phyloP scores from a whole-genome alignment of 2,329 filamentous ascomycete species.

The Trichophyton rubrum region DNA sequence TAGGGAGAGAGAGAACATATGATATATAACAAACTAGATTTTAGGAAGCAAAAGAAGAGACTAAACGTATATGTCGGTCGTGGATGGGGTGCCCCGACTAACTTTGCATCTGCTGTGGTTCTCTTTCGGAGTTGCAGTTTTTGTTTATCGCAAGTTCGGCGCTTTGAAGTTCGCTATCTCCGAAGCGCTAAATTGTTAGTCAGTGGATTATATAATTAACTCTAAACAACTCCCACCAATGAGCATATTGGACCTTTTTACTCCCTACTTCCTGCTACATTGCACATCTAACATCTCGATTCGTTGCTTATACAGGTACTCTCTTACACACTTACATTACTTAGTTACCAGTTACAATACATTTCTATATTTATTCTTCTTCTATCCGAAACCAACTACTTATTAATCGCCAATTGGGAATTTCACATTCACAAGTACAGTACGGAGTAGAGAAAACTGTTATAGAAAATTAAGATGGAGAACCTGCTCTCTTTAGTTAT shows the following conservation, averaged over 20 bases:
- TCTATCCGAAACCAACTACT: no score
- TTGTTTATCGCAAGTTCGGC: not conserved
- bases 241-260: no score
- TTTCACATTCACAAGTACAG: no score
- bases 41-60: not conserved
- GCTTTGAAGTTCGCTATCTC: not conserved
- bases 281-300: no score
- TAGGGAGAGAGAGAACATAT: no score
- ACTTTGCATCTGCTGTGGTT: constrained; percentile 1
- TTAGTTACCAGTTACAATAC: no score
- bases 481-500: not conserved
- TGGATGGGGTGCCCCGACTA: not conserved
- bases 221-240: not conserved
- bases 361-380: no score
- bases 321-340: no score
- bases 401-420: no score
- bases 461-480: not conserved
- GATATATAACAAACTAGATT: not conserved
- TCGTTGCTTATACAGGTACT: no score
- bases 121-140: not conserved
- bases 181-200: not conserved
- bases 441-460: no score
- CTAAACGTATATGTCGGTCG: not conserved
- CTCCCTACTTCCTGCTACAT: no score
- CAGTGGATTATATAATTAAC: not conserved